Evolutionary conservation across 1,139 yeast species (phyloP), one percentile per base, ranked within the genome.

Genomic region (Wickerhamomyces sp.): DNA sequence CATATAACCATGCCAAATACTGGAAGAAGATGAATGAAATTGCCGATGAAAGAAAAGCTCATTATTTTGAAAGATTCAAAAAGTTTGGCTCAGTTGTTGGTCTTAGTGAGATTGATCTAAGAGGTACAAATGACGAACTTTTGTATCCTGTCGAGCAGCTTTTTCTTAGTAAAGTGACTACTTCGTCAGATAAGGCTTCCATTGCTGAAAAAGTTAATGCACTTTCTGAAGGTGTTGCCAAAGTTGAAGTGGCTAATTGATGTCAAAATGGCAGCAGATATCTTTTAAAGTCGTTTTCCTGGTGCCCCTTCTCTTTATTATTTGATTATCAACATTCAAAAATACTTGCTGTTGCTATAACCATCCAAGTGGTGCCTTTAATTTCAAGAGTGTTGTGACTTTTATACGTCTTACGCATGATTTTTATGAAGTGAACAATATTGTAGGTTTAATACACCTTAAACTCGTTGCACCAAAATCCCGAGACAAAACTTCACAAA

Each of bases 61-160:
- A 64, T 35, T 83, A 84, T 51, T 54, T 80, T 62, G 59, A 66
- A 29, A 75, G 87, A 49, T 89, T 83, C 51, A 66, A 70, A 33
- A 64, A 66, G 45, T 71, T 84, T 33, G 96, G 96, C 16, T 70
- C 74, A 13, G 61, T 60, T 10, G 72, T 89, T 36, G 97, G 97
- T 9, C 66, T 86, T 41, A 79, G 93, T 53, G 98, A 91, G 58
- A 67, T 65, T 32, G 96, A 85, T 55, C 67, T 89, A 47, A 71
- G 95, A 57, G 85, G 85, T 28, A 14, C 15, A 8, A n/a, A 16
- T n/a, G 31, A 28, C 3, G 31, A 21, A n/a, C 16, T 28, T 7
- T 20, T 21, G 3, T 22, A 15, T 17, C 31, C 31, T 14, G 31
- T 28, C 16, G 31, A 28, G 16, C 25, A 21, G 16, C 25, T 21